These are phyloP conservation scores for Gossypium lobatum DNA, from an alignment of 441 rosid genomes.

Conservation along the genomic window DNA sequence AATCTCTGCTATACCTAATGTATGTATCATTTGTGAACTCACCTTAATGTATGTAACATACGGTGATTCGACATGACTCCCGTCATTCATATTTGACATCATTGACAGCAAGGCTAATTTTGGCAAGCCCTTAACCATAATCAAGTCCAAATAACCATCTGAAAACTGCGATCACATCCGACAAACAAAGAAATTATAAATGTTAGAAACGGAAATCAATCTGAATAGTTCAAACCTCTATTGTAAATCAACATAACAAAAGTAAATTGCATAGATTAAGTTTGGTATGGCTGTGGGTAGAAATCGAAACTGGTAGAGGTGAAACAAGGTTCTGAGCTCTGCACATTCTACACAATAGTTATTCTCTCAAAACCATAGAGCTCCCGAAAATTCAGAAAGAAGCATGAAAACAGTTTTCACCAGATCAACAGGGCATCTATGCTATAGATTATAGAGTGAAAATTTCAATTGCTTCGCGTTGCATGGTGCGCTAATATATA, in stretches of 20 bases:
- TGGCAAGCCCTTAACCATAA: constrained; percentile 55
- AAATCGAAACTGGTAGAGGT: background rate
- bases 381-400: background rate
- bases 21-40: constrained; percentile 6
- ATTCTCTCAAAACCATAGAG: background rate
- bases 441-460: background rate
- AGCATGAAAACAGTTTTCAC: background rate
- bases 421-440: background rate
- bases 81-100: constrained; percentile 51
- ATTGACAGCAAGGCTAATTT: constrained; percentile 49
- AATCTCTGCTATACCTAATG: background rate
- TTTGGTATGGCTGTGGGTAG: background rate
- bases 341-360: background rate
- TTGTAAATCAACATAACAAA: background rate
- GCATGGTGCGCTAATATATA: background rate
- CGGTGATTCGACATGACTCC: constrained; percentile 69
- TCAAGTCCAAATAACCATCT: constrained; percentile 83
- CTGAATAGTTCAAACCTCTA: background rate
- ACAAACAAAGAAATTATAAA: constrained; percentile 8
- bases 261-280: background rate
- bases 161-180: constrained; percentile 52
- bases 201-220: background rate
- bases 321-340: background rate
- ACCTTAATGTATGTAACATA: constrained; percentile 69
- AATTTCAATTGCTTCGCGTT: background rate